phyloP scores from a whole-genome alignment of 2,329 filamentous ascomycete species.

The Sclerotinia nivalis region DNA sequence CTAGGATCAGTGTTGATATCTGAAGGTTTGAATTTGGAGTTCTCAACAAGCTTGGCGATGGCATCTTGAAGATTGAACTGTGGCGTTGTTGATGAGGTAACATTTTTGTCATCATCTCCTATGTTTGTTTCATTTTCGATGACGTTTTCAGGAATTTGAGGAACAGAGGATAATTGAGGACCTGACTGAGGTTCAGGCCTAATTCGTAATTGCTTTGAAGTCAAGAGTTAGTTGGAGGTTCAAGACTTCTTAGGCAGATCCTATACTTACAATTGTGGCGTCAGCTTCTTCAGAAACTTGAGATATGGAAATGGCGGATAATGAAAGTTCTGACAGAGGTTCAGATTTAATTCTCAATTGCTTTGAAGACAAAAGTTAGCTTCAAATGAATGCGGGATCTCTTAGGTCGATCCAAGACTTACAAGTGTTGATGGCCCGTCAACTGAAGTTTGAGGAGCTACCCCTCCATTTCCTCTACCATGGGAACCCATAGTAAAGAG shows the following conservation, averaged over 20 bases:
- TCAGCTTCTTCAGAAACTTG: not conserved
- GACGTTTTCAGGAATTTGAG: not conserved
- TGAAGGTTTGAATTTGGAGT: not conserved
- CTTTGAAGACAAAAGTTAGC: not conserved
- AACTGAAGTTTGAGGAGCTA: not conserved
- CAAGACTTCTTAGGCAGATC: not conserved
- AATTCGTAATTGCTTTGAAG: not conserved
- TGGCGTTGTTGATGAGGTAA: not conserved
- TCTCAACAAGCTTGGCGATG: not conserved
- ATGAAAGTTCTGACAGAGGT: not conserved
- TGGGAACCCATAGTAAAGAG: not conserved
- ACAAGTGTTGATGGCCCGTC: not conserved
- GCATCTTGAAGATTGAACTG: slow-evolving; percentile 1
- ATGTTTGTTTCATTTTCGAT: not conserved
- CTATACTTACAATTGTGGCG: not conserved
- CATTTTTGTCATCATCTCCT: too few species aligned
- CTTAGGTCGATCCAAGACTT: not conserved
- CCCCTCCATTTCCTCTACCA: not conserved
- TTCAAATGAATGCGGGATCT: not conserved
- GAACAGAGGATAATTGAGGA: too few species aligned
- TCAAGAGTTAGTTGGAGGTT: not conserved
- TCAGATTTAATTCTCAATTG: not conserved
- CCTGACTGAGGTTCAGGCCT: not conserved
- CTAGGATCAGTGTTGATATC: not conserved
- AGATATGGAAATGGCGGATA: not conserved